Conservation (phyloP, 352 stramenopile species). For the Pythium graminicola region DNA sequence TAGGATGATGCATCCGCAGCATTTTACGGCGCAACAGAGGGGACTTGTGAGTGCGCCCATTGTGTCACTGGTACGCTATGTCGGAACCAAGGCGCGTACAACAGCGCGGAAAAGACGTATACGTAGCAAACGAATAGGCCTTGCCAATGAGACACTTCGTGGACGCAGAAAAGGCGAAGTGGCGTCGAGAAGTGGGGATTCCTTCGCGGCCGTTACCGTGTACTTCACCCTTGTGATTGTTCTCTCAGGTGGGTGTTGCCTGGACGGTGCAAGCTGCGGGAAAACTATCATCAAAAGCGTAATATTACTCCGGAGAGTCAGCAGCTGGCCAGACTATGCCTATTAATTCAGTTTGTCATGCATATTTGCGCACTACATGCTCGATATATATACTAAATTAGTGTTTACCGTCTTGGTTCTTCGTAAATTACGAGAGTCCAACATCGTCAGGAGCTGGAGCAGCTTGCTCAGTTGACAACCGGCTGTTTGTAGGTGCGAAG, state of each 20-base stretch:
- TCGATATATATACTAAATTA: constrained; percentile 7
- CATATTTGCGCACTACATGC: neutral
- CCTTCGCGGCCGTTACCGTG: neutral
- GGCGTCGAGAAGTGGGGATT: neutral
- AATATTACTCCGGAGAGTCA: too few relatives aligned
- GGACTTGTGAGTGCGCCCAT: constrained; percentile 35
- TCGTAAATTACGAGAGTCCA: constrained; percentile 2
- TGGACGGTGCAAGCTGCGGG: too few relatives aligned
- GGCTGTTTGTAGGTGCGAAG: neutral
- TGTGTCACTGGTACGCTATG: neutral
- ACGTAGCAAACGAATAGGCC: neutral
- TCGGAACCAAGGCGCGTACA: neutral
- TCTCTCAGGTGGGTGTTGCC: constrained; percentile 10
- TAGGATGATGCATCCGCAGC: constrained; percentile 68
- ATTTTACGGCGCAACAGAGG: constrained; percentile 53
- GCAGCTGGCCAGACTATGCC: too few relatives aligned
- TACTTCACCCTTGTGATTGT: constrained; percentile 2
- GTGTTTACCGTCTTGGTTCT: neutral
- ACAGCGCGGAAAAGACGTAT: neutral
- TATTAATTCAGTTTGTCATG: neutral
- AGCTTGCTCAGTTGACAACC: neutral
- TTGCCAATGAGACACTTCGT: neutral
- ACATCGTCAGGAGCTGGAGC: too few relatives aligned
- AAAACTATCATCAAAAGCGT: too few relatives aligned
- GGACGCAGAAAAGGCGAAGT: constrained; percentile 1